Conservation (phyloP, 2,329 filamentous ascomycete species). For the Aspergillus brunneoviolaceus region DNA sequence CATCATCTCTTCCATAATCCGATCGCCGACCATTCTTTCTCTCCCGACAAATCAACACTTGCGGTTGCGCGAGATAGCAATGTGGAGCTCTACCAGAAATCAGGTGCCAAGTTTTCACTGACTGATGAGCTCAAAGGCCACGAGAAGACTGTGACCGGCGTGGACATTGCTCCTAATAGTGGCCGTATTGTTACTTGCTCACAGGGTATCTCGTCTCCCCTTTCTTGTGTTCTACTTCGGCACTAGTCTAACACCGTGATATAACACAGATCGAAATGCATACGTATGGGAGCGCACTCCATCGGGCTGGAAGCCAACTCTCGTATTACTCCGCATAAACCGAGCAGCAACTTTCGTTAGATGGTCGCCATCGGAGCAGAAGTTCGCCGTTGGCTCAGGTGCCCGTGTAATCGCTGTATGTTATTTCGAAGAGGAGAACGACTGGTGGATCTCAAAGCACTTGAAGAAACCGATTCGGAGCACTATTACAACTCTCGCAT, state of each 20-base stretch:
- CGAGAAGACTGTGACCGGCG: conserved; percentile 93
- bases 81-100: conserved; percentile 80
- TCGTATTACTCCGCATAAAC: conserved; percentile 95
- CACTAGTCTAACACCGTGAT: conserved; percentile 4
- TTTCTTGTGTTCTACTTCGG: background rate
- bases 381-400: conserved; percentile 95
- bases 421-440: conserved; percentile 99
- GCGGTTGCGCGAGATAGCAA: conserved; percentile 88
- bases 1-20: conserved; percentile 96
- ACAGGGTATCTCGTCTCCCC: conserved; percentile 62
- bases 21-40: conserved; percentile 98
- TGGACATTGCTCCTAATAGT: conserved; percentile 87
- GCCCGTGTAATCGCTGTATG: conserved; percentile 94
- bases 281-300: conserved; percentile 97
- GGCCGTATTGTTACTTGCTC: conserved; percentile 97
- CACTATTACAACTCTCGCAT: conserved; percentile 90
- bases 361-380: conserved; percentile 94
- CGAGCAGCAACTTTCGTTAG: conserved; percentile 94
- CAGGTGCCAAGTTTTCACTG: conserved; percentile 73
- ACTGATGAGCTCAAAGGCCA: conserved; percentile 94
- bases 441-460: conserved; percentile 99
- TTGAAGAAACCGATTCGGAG: conserved; percentile 98
- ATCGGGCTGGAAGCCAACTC: conserved; percentile 90
- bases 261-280: conserved; percentile 78
- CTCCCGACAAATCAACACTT: conserved; percentile 80